Conservation (phyloP, 495 filamentous ascomycete species). For the Tricharina praecox region DNA sequence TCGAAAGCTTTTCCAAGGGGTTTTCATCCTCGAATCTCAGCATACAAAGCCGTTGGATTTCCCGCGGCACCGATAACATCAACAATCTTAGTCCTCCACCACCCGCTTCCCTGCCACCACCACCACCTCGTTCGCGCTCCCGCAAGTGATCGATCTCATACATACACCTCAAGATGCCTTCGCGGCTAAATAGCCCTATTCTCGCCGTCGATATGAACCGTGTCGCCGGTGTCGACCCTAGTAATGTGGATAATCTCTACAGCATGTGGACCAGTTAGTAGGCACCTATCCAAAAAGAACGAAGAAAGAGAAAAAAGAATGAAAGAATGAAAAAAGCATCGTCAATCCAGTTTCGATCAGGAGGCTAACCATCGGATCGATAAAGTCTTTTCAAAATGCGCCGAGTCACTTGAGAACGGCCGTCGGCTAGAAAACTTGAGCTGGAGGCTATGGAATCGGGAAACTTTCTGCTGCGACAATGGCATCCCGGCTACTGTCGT, state of each 20-base stretch:
- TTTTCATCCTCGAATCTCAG: too few relatives aligned
- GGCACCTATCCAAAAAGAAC: background rate
- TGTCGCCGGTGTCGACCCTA: conserved; percentile 85
- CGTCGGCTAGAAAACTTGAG: conserved; percentile 84
- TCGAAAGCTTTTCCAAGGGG: too few relatives aligned
- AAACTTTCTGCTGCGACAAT: conserved; percentile 84
- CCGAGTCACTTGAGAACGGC: conserved; percentile 85
- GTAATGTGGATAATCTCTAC: conserved; percentile 81
- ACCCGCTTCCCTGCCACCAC: background rate
- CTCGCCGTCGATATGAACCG: conserved; percentile 69
- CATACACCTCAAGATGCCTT: conserved; percentile 33
- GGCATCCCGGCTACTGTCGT: too few relatives aligned
- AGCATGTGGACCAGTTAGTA: conserved; percentile 94
- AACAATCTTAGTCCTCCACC: background rate
- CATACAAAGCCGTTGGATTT: background rate
- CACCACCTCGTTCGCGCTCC: background rate
- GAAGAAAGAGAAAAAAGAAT: background rate
- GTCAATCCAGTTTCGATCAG: background rate
- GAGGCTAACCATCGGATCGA: conserved; percentile 17
- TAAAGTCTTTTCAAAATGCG: conserved; percentile 84
- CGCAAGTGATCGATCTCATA: background rate
- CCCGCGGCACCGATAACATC: background rate
- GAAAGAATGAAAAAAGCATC: background rate
- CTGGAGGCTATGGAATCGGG: conserved; percentile 90
- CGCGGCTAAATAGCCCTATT: conserved; percentile 50